phyloP scores from a whole-genome alignment of 2,329 filamentous ascomycete species.

The Beauveria caledonica region DNA sequence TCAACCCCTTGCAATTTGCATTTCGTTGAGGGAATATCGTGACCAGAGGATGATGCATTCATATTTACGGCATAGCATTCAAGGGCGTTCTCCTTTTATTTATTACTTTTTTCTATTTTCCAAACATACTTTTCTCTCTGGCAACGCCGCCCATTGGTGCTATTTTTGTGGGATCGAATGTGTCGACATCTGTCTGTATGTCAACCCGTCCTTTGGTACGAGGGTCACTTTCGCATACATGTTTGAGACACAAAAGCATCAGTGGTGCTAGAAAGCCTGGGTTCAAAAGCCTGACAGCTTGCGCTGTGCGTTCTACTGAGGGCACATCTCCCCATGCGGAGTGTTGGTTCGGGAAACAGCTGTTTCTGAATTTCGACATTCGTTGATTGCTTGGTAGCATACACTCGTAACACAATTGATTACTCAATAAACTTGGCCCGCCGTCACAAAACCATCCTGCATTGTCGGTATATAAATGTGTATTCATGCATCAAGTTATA shows the following conservation, averaged over 20 bases:
- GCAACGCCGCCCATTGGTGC: not conserved
- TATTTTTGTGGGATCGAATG: not conserved
- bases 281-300: too few species aligned
- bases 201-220: too few species aligned
- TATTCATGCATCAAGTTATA: not conserved
- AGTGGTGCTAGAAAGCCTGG: too few species aligned
- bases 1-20: constrained; percentile 43
- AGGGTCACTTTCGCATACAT: too few species aligned
- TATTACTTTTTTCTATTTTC: not conserved
- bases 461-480: not conserved
- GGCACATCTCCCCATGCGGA: too few species aligned
- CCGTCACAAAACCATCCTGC: not conserved
- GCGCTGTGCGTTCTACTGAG: too few species aligned
- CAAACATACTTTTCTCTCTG: not conserved
- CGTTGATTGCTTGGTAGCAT: not conserved
- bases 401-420: not conserved
- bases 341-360: not conserved
- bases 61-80: not conserved
- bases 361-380: not conserved
- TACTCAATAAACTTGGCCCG: not conserved
- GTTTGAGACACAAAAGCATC: too few species aligned
- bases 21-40: constrained; percentile 18
- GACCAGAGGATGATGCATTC: not conserved
- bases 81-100: not conserved
- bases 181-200: too few species aligned